Conservation (phyloP, 352 stramenopile species). For the Globisporangium megalacanthum region DNA sequence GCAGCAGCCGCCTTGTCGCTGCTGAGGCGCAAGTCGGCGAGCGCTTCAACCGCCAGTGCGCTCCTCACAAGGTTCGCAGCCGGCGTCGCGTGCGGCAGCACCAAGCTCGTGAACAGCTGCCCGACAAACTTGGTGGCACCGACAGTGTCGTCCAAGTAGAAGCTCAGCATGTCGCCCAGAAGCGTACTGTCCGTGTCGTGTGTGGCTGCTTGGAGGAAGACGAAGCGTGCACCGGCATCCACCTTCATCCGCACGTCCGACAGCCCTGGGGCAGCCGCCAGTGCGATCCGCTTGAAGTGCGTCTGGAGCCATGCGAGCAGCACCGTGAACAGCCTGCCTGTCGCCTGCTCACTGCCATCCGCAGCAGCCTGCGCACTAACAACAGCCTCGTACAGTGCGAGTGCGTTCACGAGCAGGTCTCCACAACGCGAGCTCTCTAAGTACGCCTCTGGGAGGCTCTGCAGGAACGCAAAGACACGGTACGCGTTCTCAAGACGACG, state of each 20-base stretch:
- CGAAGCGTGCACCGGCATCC: slow-evolving; percentile 5
- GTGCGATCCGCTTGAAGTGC: slow-evolving; percentile 14
- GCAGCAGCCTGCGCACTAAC: not conserved
- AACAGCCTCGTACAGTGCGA: slow-evolving; percentile 9
- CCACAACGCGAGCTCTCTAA: slow-evolving; percentile 17
- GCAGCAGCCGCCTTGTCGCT: slow-evolving; percentile 4
- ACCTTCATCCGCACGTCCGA: slow-evolving; percentile 1
- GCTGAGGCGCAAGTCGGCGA: slow-evolving; percentile 18
- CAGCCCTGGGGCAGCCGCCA: not conserved
- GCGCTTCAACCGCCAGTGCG: slow-evolving; percentile 29
- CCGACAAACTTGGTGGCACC: slow-evolving; percentile 22
- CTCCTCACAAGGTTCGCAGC: slow-evolving; percentile 16
- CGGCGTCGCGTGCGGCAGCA: not conserved
- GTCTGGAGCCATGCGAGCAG: slow-evolving; percentile 14
- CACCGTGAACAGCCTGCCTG: slow-evolving; percentile 1
- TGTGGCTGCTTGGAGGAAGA: slow-evolving; percentile 6
- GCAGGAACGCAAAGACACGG: slow-evolving; percentile 27
- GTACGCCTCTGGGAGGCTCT: slow-evolving; percentile 28
- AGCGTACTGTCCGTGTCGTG: slow-evolving; percentile 2
- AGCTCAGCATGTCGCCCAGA: slow-evolving; percentile 25
- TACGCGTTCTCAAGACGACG: not conserved
- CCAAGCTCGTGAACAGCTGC: slow-evolving; percentile 20
- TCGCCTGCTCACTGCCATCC: not conserved
- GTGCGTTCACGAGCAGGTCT: slow-evolving; percentile 12
- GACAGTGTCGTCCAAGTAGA: slow-evolving; percentile 19